Percentiles rank a stretch among this genome's conserved stretches.
These are phyloP conservation scores for Heritiera littoralis DNA, from an alignment of 345 rosid genomes.

Conservation along the genomic window DNA sequence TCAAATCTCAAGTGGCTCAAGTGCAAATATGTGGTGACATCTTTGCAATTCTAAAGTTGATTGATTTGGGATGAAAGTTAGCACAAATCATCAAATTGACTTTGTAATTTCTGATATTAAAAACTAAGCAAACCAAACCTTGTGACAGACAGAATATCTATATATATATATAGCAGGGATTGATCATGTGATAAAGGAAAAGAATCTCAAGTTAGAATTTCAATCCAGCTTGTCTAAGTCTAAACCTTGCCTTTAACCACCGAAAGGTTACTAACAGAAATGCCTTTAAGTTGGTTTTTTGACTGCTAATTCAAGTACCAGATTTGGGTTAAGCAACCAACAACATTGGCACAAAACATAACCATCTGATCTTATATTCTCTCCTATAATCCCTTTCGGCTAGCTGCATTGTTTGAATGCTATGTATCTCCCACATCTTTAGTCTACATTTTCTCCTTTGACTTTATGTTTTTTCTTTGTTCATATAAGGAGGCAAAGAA, in stretches of 20 bases:
- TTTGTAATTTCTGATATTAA: not conserved
- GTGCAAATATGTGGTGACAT: not conserved
- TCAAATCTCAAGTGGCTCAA: not conserved
- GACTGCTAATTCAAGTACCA: not conserved
- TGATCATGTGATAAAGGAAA: not conserved
- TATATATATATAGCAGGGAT: too few species aligned
- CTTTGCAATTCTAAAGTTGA: not conserved
- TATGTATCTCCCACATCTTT: not conserved
- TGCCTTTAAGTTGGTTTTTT: not conserved
- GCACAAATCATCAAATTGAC: not conserved
- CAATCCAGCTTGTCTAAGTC: not conserved
- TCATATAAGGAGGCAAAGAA: too few species aligned
- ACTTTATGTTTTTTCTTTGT: not conserved
- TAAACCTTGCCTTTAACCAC: slow-evolving; percentile 2
- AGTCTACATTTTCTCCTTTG: not conserved
- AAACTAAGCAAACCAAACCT: not conserved
- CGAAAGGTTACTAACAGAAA: not conserved
- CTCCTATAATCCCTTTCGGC: not conserved
- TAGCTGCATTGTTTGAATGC: slow-evolving; percentile 8
- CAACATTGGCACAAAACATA: not conserved
- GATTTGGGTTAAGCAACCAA: not conserved
- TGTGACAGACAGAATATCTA: not conserved
- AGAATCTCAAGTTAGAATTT: not conserved
- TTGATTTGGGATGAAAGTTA: not conserved
- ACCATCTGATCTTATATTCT: not conserved